phyloP scores from a whole-genome alignment of 192 early-diverging fungal genomes.

The Coemansia sp. region DNA sequence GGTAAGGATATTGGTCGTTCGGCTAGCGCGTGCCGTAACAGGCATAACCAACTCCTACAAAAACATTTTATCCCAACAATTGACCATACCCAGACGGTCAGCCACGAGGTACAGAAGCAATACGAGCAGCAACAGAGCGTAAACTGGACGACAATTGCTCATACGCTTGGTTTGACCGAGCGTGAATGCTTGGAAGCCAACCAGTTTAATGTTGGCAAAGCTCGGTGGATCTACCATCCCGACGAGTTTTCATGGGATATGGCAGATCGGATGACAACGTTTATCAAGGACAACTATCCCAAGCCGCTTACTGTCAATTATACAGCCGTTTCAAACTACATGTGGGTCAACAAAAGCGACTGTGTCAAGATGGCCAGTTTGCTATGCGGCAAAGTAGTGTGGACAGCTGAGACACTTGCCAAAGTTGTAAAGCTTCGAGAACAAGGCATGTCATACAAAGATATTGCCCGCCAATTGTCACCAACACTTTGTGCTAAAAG shows the following conservation, averaged over 20 bases:
- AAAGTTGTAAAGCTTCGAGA: neutral
- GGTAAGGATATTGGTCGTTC: neutral
- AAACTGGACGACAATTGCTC: conserved; percentile 7
- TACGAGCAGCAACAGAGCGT: neutral
- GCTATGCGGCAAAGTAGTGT: conserved; percentile 7
- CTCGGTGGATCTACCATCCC: neutral
- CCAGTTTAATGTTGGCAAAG: neutral
- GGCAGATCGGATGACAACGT: conserved; percentile 10
- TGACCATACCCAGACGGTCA: neutral
- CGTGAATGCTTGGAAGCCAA: conserved; percentile 14
- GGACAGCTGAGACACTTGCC: conserved; percentile 4
- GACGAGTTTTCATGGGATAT: conserved; percentile 5
- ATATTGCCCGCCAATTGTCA: conserved; percentile 12
- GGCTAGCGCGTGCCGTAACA: neutral
- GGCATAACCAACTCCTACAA: too few species aligned
- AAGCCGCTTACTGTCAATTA: conserved; percentile 3
- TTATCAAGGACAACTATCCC: conserved; percentile 16
- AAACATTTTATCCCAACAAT: neutral
- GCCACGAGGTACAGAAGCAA: neutral
- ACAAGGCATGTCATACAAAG: conserved; percentile 5
- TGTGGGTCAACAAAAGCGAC: conserved; percentile 20
- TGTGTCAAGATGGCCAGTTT: conserved; percentile 7
- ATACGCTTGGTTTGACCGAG: neutral
- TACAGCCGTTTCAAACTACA: conserved; percentile 18
- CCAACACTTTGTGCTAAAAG: neutral